Conservation (phyloP, 2,329 filamentous ascomycete species). For the Aspergillaceae sp. region DNA sequence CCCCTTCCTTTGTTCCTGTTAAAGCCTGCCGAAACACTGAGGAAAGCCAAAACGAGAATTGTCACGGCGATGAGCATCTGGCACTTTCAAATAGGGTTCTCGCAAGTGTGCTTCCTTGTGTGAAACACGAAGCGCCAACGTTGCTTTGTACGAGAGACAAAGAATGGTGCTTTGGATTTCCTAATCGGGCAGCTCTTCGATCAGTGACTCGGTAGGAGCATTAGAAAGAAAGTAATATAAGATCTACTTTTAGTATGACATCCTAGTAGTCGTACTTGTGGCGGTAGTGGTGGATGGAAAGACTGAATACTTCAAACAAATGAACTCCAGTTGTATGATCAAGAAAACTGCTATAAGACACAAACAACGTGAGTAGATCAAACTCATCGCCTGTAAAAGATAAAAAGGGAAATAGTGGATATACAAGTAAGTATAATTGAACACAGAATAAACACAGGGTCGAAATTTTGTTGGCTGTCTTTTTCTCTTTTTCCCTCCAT, state of each 20-base stretch:
- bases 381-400: slow-evolving; percentile 27
- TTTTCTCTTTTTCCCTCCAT: slow-evolving; percentile 9
- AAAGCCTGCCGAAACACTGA: too few species aligned
- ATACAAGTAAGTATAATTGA: slow-evolving; percentile 29
- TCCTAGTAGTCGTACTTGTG: too few species aligned
- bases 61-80: too few species aligned
- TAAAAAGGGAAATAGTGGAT: slow-evolving; percentile 23
- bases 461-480: background rate
- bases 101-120: too few species aligned
- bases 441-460: slow-evolving; percentile 1
- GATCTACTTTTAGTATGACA: too few species aligned
- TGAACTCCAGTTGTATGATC: slow-evolving; percentile 21
- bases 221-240: too few species aligned
- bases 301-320: slow-evolving; percentile 10
- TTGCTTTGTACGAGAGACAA: background rate
- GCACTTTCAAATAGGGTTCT: too few species aligned
- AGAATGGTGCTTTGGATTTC: slow-evolving; percentile 1
- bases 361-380: slow-evolving; percentile 23
- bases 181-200: background rate
- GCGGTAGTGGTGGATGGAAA: too few species aligned
- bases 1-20: too few species aligned
- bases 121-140: too few species aligned
- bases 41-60: too few species aligned
- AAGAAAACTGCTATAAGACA: slow-evolving; percentile 17
- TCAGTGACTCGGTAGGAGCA: background rate